Evolutionary conservation across 78 protist species (phyloP).

Genomic region (Pigoraptor vietnamica): DNA sequence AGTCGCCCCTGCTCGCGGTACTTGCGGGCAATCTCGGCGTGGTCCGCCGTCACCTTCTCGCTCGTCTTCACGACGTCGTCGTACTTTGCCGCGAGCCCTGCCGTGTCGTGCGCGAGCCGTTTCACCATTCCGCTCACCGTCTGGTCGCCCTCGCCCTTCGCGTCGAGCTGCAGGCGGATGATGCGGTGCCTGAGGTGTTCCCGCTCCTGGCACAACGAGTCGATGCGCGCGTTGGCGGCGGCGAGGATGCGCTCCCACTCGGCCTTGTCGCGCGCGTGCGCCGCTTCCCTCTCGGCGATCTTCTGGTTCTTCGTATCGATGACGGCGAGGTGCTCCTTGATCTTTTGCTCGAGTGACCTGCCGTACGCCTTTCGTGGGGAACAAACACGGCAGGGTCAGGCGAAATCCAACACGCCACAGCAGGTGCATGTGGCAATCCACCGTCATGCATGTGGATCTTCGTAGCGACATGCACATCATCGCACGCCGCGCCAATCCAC

Average conservation of each 20-base stretch:
- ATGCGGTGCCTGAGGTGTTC: neutral
- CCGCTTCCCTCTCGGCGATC: neutral
- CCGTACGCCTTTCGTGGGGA: too few relatives aligned
- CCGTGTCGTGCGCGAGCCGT: neutral
- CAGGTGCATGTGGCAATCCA: too few relatives aligned
- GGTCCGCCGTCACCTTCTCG: neutral
- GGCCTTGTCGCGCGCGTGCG: neutral
- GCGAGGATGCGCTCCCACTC: neutral
- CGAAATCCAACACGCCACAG: too few relatives aligned
- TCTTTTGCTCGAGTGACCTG: neutral
- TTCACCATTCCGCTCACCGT: neutral
- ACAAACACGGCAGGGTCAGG: too few relatives aligned
- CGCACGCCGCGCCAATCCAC: too few relatives aligned
- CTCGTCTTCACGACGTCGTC: neutral
- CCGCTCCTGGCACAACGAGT: neutral
- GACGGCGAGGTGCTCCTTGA: neutral
- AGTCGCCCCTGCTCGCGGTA: neutral
- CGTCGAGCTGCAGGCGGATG: neutral
- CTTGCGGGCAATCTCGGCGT: neutral
- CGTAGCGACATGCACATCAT: too few relatives aligned
- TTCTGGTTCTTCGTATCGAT: neutral
- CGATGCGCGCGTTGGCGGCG: neutral
- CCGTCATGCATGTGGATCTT: too few relatives aligned
- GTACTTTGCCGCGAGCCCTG: neutral
- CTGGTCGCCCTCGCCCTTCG: neutral